Evolutionary conservation across 345 rosid genomes (phyloP).

Genomic region (Eucalyptus globulus): DNA sequence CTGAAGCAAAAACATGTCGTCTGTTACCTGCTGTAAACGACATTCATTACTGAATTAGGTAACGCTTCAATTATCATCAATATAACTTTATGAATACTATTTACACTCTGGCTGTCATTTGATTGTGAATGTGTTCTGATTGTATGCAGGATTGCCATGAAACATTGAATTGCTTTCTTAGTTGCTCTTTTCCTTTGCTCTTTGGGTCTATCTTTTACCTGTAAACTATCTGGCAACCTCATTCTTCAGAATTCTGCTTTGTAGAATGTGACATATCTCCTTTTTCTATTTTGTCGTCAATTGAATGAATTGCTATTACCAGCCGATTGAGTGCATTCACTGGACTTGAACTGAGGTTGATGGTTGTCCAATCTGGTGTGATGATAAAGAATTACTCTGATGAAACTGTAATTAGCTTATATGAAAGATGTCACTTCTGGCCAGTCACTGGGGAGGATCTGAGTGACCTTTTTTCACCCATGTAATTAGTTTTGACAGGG

Average conservation of each 20-base stretch:
- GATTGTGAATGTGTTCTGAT: background rate
- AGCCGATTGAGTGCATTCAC: background rate
- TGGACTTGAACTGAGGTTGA: background rate
- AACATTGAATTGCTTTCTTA: background rate
- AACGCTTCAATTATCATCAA: background rate
- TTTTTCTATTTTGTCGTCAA: background rate
- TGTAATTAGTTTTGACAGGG: background rate
- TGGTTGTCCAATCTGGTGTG: background rate
- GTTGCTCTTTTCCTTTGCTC: background rate
- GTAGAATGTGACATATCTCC: background rate
- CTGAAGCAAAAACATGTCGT: conserved; percentile 10
- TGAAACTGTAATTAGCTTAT: background rate
- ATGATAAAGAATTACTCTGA: background rate
- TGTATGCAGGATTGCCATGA: background rate
- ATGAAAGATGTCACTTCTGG: background rate
- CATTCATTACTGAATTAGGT: conserved; percentile 19
- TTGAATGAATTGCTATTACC: background rate
- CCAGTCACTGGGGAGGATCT: background rate
- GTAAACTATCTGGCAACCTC: background rate
- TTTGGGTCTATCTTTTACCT: background rate
- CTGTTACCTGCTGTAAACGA: conserved; percentile 33
- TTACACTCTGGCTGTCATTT: background rate
- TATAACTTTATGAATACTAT: background rate
- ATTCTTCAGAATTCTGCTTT: background rate
- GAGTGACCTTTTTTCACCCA: background rate